Conservation (phyloP, 2,329 filamentous ascomycete species). For the Penicillium sp. region DNA sequence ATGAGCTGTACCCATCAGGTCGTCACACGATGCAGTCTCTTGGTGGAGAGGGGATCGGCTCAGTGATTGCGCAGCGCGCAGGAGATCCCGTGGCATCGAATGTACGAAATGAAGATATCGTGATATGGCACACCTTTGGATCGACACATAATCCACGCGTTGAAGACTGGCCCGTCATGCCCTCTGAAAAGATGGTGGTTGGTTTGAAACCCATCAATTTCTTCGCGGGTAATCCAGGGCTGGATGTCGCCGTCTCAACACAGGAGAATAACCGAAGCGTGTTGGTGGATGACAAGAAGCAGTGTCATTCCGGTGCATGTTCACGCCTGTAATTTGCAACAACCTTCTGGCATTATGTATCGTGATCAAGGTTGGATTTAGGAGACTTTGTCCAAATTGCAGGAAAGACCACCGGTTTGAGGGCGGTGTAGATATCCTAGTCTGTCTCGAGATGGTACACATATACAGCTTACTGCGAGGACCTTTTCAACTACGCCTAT, state of each 20-base stretch:
- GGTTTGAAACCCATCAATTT: conserved; percentile 21
- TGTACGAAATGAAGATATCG: conserved; percentile 31
- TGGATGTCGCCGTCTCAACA: conserved; percentile 17
- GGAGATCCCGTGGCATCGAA: background rate
- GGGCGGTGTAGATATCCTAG: no score
- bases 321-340: conserved; percentile 3
- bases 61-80: conserved; percentile 20
- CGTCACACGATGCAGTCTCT: conserved; percentile 46
- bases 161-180: conserved; percentile 39
- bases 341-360: no score
- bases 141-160: conserved; percentile 39
- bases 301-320: background rate
- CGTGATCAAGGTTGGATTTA: no score
- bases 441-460: no score
- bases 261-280: conserved; percentile 17
- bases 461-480: no score
- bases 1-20: conserved; percentile 46
- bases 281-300: conserved; percentile 7
- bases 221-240: conserved; percentile 16
- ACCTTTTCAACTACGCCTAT: no score
- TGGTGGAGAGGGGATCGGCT: conserved; percentile 21
- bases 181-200: conserved; percentile 21
- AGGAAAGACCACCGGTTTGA: no score
- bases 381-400: no score
- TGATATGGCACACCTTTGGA: conserved; percentile 36